Evolutionary conservation across 192 early-diverging fungal genomes (phyloP).

Genomic region (Podila verticillata): DNA sequence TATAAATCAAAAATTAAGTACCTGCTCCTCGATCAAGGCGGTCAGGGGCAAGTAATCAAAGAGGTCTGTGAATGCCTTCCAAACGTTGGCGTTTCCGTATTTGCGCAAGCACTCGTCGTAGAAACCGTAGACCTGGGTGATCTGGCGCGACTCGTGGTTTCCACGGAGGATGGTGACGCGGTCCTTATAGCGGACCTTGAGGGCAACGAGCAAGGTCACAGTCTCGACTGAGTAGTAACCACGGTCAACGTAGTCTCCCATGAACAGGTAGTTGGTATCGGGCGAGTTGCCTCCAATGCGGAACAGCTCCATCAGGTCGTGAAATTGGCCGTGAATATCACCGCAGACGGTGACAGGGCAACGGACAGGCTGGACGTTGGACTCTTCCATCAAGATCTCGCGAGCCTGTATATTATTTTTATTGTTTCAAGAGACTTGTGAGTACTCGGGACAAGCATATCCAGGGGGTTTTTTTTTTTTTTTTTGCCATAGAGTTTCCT

Average conservation of each 20-base stretch:
- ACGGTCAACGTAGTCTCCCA: constrained; percentile 99
- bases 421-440: no score
- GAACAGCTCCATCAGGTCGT: constrained; percentile 97
- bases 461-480: no score
- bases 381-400: constrained; percentile 95
- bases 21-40: constrained; percentile 95
- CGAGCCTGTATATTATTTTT: constrained; percentile 66
- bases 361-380: constrained; percentile 97
- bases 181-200: constrained; percentile 94
- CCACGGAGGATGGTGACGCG: constrained; percentile 96
- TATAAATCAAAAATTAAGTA: constrained; percentile 13
- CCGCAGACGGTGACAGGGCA: constrained; percentile 99
- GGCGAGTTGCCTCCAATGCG: constrained; percentile 96
- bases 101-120: constrained; percentile 99
- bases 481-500: no score
- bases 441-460: no score
- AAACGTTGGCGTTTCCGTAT: constrained; percentile 98
- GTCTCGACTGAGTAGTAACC: constrained; percentile 99
- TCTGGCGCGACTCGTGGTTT: constrained; percentile 99
- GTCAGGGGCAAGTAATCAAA: constrained; percentile 98
- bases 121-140: constrained; percentile 99
- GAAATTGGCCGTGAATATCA: constrained; percentile 99
- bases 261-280: constrained; percentile 98
- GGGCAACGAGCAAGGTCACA: constrained; percentile 91
- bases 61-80: constrained; percentile 97